These are phyloP conservation scores for Trichoderma pleuroti DNA, from an alignment of 2,329 filamentous ascomycete genomes.

Conservation along the genomic window DNA sequence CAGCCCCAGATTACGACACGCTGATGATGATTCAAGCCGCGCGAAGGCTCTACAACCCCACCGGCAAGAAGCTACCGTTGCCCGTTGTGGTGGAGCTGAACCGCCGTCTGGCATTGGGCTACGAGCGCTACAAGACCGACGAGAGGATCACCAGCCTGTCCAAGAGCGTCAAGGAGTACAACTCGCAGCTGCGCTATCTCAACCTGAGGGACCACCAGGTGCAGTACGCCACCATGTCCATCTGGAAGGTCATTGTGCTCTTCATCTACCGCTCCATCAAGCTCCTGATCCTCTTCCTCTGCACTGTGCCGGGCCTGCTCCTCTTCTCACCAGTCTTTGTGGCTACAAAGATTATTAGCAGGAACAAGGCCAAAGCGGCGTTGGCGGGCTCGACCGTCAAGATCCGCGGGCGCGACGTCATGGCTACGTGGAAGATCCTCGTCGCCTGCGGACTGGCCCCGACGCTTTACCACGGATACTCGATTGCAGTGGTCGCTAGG, in stretches of 20 bases:
- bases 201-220: constrained; percentile 93
- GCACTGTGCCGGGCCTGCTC: constrained; percentile 79
- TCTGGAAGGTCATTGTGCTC: constrained; percentile 69
- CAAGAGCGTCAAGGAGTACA: constrained; percentile 77
- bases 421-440: constrained; percentile 90
- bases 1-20: constrained; percentile 90
- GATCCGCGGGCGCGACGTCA: constrained; percentile 81
- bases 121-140: constrained; percentile 88
- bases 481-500: constrained; percentile 68
- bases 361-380: constrained; percentile 77
- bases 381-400: constrained; percentile 85
- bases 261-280: constrained; percentile 79
- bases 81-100: constrained; percentile 94
- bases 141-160: constrained; percentile 74
- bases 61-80: constrained; percentile 87
- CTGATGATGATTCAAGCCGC: constrained; percentile 96
- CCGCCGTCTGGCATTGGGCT: constrained; percentile 83
- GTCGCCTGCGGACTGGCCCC: constrained; percentile 83
- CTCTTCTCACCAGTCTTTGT: constrained; percentile 89
- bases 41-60: constrained; percentile 87
- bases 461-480: constrained; percentile 78
- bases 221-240: constrained; percentile 81
- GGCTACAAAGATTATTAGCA: constrained; percentile 76
- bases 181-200: constrained; percentile 78
- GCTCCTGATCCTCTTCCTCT: constrained; percentile 69